Base-by-base conservation (phyloP, 1,284 basidiomycete genomes). In the Flammula alnicola region DNA sequence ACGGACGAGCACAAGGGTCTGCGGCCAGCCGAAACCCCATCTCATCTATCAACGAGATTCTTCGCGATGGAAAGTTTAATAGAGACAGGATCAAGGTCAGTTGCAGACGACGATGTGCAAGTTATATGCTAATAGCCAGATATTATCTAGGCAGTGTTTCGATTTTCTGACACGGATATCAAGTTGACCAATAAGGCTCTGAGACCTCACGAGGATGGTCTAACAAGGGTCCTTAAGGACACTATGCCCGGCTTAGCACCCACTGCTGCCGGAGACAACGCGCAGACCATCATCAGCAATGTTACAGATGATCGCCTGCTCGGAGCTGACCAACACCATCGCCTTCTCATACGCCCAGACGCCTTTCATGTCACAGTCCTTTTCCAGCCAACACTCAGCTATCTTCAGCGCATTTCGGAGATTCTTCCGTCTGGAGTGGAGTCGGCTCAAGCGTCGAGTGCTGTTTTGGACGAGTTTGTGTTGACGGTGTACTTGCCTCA, bases 241-340 rank as follows among this genome's bases (percentile, higher is more conserved):
- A 95, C 92, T 0, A 95, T 99, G 59, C 97, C 97, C 0, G 97
- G 97, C 7, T 78, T 99, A 36, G 94, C 95, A 5, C 83, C 91
- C 47, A 82, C 80, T 19, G 76, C 80, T 7, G 65, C 80, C 0
- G 85, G 88, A 42, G 84, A 78, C 52, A 70, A 80, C 6, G 75
- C 82, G 1, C 86, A 88, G 58, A 78, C 78, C 11, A 80, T 82
- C 5, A 59, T 88, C 27, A 78, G 80, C 6, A 80, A 71, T 55
- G 72, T 83, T 47, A 78, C 83, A 43, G 91, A 93, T 49, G 91
- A 93, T 56, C 83, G 86, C 14, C 68, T 86, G 47, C 72, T 88
- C 8, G 84, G 84, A 23, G 76, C 76, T 7, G 86, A 84, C 33
- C 86, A 91, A 39, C 88, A 88, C 46, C 95, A 98, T 72, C 84